Evolutionary conservation across 352 stramenopile species (phyloP), one percentile per base, ranked within the genome.

Genomic region (Plasmopara halstedii): DNA sequence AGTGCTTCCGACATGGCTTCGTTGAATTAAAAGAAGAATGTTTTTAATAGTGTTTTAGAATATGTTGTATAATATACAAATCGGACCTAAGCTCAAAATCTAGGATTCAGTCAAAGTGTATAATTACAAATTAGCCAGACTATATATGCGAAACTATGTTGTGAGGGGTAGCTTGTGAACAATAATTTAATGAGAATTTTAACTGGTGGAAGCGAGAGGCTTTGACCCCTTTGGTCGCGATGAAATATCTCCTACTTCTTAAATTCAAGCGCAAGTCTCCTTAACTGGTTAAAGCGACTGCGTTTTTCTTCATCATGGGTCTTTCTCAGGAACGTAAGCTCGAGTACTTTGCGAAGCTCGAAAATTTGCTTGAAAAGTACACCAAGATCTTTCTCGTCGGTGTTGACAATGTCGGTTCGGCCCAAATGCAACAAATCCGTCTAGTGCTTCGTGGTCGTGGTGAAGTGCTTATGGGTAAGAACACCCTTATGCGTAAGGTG

Each of bases 391-490:
- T 99, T 75, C 62, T 99, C 46, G 95, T 99, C 17, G 77, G 85
- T 58, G 95, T 98, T 48, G 96, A 99, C 87, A 99, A 99, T 84
- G 97, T 99, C 41, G 96, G 96, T 54, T 99, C 96, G 54, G 96
- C 95, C 64, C 97, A 99, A 82, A 97, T 99, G 70, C 95, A 99
- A 70, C 73, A 97, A 62, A 98, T 98, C 64, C 94, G 97, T 85
- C 80, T 95, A 27, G 81, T 79, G 21, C 89, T 99, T 17, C 94
- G 96, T 58, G 89, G 91, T 62, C 83, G 85, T 46, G 97, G 92
- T 42, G 92, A 98, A 40, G 75, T 99, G 41, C 85, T 99, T 56
- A 99, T 99, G 95, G 97, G 97, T 67, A 99, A 99, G 85, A 99
- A 99, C 85, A 99, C 97, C 62, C 95, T 99, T 68, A 99, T 99